Evolutionary conservation across 2,329 filamentous ascomycete genomes (phyloP).

Genomic region (Alternaria ethzedia): DNA sequence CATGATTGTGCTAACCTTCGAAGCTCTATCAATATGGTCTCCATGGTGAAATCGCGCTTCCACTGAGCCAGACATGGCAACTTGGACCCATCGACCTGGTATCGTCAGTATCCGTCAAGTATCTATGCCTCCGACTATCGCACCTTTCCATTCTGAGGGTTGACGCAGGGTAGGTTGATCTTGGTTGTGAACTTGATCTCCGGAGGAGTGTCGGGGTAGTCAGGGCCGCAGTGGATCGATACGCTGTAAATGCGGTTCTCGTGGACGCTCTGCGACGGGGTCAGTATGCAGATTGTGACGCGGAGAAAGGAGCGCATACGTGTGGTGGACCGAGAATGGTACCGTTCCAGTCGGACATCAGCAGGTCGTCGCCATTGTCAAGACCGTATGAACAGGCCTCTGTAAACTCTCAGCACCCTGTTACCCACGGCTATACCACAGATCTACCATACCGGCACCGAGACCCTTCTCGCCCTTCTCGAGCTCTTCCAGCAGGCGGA

Average conservation of each 20-base stretch:
- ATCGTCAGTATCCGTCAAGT: constrained; percentile 5
- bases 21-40: constrained; percentile 87
- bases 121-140: neutral
- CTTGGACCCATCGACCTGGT: constrained; percentile 80
- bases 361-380: constrained; percentile 88
- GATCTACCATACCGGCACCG: constrained; percentile 71
- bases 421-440: neutral
- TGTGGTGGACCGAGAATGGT: constrained; percentile 97
- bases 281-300: constrained; percentile 4
- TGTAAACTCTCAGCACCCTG: constrained; percentile 45
- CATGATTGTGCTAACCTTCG: constrained; percentile 65
- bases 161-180: constrained; percentile 96
- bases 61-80: constrained; percentile 86
- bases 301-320: constrained; percentile 62
- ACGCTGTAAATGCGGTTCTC: constrained; percentile 99
- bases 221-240: constrained; percentile 90
- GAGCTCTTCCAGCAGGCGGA: constrained; percentile 93
- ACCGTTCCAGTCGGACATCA: constrained; percentile 99
- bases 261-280: constrained; percentile 74
- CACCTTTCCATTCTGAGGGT: constrained; percentile 76
- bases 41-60: constrained; percentile 94
- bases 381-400: constrained; percentile 98
- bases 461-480: constrained; percentile 99
- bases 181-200: constrained; percentile 91
- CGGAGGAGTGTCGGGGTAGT: constrained; percentile 89